These are phyloP conservation scores for Teunomyces funiuensis DNA, from an alignment of 805 yeast genomes.

Conservation along the genomic window DNA sequence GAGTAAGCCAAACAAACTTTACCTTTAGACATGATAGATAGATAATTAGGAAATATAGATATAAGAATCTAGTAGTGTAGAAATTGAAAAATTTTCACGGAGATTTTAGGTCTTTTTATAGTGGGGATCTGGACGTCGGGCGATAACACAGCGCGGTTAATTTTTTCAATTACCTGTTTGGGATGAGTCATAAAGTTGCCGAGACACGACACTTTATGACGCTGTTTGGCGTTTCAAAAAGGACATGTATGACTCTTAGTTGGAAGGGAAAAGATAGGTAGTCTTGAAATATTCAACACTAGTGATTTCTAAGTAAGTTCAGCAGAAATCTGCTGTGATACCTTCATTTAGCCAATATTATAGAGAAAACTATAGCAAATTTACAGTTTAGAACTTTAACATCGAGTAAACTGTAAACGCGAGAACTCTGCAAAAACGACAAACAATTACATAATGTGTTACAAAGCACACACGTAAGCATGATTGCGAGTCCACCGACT, in stretches of 20 bases:
- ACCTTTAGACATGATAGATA: conserved; percentile 79
- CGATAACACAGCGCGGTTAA: conserved; percentile 32
- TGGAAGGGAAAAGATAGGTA: not conserved
- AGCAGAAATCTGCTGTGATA: too few species aligned
- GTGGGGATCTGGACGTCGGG: conserved; percentile 10
- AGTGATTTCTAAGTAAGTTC: too few species aligned
- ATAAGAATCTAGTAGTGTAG: conserved; percentile 3
- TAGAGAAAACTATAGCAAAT: too few species aligned
- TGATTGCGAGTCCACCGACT: conserved; percentile 6
- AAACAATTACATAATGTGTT: too few species aligned
- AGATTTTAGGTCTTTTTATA: conserved; percentile 17
- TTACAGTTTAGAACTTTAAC: too few species aligned
- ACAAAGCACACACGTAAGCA: not conserved
- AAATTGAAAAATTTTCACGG: conserved; percentile 12
- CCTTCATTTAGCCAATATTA: too few species aligned
- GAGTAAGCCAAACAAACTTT: conserved; percentile 99
- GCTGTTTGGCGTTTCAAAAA: too few species aligned
- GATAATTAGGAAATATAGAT: not conserved
- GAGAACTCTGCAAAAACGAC: not conserved
- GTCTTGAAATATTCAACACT: too few species aligned
- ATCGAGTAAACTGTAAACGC: too few species aligned
- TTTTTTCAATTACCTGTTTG: conserved; percentile 20
- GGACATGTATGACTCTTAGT: not conserved
- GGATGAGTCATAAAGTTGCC: conserved; percentile 21
- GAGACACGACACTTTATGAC: not conserved